Evolutionary conservation across 495 filamentous ascomycete species (phyloP).

Genomic region (Aspergillus cavernicola): DNA sequence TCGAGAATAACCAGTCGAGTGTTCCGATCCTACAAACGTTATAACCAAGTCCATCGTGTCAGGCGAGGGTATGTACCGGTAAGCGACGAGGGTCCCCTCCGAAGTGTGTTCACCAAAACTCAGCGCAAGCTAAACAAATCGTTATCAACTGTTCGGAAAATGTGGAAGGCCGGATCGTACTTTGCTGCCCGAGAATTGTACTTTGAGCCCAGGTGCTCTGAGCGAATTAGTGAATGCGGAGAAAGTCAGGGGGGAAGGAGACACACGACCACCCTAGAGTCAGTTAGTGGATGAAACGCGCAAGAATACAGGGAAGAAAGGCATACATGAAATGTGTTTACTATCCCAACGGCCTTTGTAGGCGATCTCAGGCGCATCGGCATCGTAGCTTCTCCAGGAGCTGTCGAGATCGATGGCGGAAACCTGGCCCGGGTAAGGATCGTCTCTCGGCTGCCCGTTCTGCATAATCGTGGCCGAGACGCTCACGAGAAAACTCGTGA

Average conservation of each 20-base stretch:
- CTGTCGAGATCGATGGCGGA: slow-evolving; percentile 22
- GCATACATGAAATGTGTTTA: slow-evolving; percentile 62
- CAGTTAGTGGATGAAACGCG: neutral
- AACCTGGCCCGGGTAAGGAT: slow-evolving; percentile 35
- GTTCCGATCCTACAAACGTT: slow-evolving; percentile 46
- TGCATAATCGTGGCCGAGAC: slow-evolving; percentile 52
- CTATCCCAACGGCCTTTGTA: slow-evolving; percentile 71
- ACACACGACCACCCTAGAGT: slow-evolving; percentile 40
- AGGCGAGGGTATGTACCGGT: slow-evolving; percentile 27
- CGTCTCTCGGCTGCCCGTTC: slow-evolving; percentile 54
- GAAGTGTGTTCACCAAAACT: slow-evolving; percentile 58
- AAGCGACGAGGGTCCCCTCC: slow-evolving; percentile 55
- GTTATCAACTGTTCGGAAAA: neutral
- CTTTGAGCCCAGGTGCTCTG: slow-evolving; percentile 57
- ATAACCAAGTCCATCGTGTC: neutral
- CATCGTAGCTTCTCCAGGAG: slow-evolving; percentile 49
- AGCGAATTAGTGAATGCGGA: slow-evolving; percentile 5
- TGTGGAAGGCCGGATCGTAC: slow-evolving; percentile 23
- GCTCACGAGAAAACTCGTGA: slow-evolving; percentile 9
- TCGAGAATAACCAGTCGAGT: slow-evolving; percentile 65
- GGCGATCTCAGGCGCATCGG: slow-evolving; percentile 56
- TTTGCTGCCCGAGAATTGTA: slow-evolving; percentile 60
- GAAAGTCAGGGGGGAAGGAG: slow-evolving; percentile 3
- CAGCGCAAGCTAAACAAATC: slow-evolving; percentile 42
- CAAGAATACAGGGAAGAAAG: slow-evolving; percentile 25